Conservation (phyloP, 352 stramenopile genomes). For the Phytophthora chlamydospora region DNA sequence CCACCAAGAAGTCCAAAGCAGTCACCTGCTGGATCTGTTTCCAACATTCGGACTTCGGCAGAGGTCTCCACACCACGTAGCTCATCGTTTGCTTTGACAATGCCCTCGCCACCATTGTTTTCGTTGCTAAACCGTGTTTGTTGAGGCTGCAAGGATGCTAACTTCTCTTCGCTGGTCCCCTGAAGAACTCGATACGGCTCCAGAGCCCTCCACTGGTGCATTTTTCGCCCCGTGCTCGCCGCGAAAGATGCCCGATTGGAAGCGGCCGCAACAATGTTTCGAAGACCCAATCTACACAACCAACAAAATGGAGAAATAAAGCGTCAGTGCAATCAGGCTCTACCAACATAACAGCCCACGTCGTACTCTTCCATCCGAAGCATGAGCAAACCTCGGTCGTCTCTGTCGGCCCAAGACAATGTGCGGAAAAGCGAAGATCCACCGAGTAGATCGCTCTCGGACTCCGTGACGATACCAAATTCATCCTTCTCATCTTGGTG, state of each 20-base stretch:
- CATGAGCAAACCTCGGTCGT: conserved; percentile 18
- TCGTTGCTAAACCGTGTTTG: neutral
- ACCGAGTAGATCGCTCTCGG: conserved; percentile 12
- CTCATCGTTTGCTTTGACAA: no score
- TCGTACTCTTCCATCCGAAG: conserved; percentile 47
- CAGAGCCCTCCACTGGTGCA: conserved; percentile 44
- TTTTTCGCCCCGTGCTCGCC: conserved; percentile 42
- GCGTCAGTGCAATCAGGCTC: neutral
- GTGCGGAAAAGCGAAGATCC: conserved; percentile 12
- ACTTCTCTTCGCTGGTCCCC: neutral
- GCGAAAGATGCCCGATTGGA: conserved; percentile 29
- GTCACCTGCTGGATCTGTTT: conserved; percentile 46
- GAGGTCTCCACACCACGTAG: neutral
- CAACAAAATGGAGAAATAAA: conserved; percentile 7
- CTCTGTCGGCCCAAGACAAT: conserved; percentile 20
- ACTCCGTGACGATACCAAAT: conserved; percentile 12
- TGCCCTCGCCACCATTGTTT: neutral
- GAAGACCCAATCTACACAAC: conserved; percentile 40
- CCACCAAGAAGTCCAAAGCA: conserved; percentile 57
- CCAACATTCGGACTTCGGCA: conserved; percentile 13
- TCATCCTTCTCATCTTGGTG: conserved; percentile 28
- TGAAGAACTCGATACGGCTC: conserved; percentile 26
- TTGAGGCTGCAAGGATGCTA: neutral
- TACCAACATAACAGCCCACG: neutral
- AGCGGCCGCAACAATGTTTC: conserved; percentile 36